A percentile compares a stretch with the other conserved stretches of the same genome.
Evolutionary conservation across 75 land plant species (phyloP).

Genomic region (Azolla pinnata): DNA sequence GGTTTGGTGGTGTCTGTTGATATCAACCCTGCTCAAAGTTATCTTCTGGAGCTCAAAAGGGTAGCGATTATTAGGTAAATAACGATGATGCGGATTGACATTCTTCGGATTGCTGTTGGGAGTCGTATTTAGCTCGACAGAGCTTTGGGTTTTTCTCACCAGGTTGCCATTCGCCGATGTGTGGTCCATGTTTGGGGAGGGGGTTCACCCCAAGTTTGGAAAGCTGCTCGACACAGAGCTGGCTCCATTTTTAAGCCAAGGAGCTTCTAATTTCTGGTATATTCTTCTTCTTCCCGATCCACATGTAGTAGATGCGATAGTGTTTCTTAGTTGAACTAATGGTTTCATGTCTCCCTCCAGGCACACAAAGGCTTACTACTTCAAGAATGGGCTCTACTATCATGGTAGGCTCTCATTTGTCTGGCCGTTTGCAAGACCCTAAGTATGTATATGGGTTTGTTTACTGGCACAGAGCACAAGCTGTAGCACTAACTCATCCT

Average conservation of each 20-base stretch:
- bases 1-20: constrained; percentile 34
- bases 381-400: constrained; percentile 33
- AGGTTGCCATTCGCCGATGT: constrained; percentile 31
- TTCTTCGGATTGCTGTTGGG: constrained; percentile 33
- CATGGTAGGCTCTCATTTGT: no score
- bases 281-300: no score
- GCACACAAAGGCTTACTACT: constrained; percentile 21
- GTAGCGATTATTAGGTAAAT: constrained; percentile 22
- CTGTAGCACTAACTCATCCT: no score
- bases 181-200: constrained; percentile 39
- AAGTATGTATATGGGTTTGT: no score
- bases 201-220: constrained; percentile 30
- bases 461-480: no score
- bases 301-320: no score
- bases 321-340: no score
- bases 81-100: constrained; percentile 22
- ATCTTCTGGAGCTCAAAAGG: constrained; percentile 33
- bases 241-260: constrained; percentile 34
- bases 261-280: constrained; percentile 35
- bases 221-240: constrained; percentile 19
- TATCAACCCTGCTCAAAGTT: constrained; percentile 40
- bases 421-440: no score
- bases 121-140: constrained; percentile 33
- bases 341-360: constrained; percentile 12
- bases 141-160: no score